phyloP scores from a whole-genome alignment of 257 asterid genomes.

The Solanum raphanifolium region DNA sequence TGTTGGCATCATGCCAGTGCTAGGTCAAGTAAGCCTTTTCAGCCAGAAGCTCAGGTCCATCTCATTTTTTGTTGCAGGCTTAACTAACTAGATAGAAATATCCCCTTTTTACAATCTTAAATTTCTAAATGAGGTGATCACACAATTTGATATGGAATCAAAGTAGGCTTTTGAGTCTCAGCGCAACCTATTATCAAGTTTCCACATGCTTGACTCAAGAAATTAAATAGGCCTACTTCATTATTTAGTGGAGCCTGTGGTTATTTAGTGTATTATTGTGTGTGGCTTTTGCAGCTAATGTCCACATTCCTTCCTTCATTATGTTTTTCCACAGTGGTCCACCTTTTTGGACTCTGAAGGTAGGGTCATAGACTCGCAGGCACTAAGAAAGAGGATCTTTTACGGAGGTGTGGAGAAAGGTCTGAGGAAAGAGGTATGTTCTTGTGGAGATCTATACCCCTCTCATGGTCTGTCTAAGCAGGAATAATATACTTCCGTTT shows the following conservation, averaged over 20 bases:
- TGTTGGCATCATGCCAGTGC: not conserved
- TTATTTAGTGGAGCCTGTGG: not conserved
- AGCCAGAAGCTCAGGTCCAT: not conserved
- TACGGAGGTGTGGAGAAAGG: slow-evolving; percentile 82
- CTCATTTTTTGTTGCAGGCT: not conserved
- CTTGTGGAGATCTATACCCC: not conserved
- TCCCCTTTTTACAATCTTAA: not conserved
- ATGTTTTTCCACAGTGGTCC: slow-evolving; percentile 55
- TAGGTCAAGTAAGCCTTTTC: not conserved
- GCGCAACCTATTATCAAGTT: not conserved
- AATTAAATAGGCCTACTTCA: not conserved
- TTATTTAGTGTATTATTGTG: not conserved
- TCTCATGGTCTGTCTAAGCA: not conserved
- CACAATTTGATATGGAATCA: not conserved
- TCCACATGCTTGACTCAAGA: not conserved
- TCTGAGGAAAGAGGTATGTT: slow-evolving; percentile 68
- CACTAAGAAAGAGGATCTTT: slow-evolving; percentile 71
- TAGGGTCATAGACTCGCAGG: slow-evolving; percentile 52
- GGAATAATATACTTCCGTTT: not conserved
- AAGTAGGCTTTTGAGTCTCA: not conserved
- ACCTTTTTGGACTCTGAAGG: slow-evolving; percentile 92
- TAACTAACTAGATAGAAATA: not conserved
- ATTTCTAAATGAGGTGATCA: not conserved
- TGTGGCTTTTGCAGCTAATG: not conserved
- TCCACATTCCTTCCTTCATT: not conserved